These are phyloP conservation scores for Blastocladiella britannica DNA, from an alignment of 192 early-diverging fungal genomes.

Conservation along the genomic window DNA sequence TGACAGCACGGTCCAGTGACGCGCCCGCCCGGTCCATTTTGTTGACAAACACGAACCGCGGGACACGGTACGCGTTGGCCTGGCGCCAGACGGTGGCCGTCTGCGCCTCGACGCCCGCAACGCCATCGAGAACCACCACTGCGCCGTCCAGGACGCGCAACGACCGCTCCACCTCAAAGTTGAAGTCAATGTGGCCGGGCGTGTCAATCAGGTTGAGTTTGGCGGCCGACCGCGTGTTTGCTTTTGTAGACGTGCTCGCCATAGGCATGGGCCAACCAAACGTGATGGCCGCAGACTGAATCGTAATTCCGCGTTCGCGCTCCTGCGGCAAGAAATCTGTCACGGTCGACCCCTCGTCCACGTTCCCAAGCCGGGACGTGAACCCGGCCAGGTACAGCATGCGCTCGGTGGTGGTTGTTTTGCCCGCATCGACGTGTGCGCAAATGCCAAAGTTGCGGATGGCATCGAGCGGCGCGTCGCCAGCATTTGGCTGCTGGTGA, in stretches of 20 bases:
- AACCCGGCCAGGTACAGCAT: slow-evolving; percentile 91
- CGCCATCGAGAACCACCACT: slow-evolving; percentile 78
- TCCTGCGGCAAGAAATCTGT: slow-evolving; percentile 82
- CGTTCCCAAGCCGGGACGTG: slow-evolving; percentile 69
- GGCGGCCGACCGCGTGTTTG: slow-evolving; percentile 39
- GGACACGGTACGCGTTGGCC: slow-evolving; percentile 56
- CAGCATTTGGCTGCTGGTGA: too few species aligned
- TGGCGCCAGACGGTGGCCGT: slow-evolving; percentile 89
- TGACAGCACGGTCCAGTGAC: slow-evolving; percentile 30
- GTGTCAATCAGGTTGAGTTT: slow-evolving; percentile 88
- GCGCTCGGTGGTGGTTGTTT: slow-evolving; percentile 92
- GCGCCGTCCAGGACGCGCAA: slow-evolving; percentile 87
- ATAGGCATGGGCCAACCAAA: slow-evolving; percentile 37
- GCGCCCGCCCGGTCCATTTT: slow-evolving; percentile 86
- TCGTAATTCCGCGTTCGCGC: slow-evolving; percentile 83
- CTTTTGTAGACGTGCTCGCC: too few species aligned
- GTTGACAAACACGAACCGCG: slow-evolving; percentile 78
- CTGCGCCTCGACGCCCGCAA: slow-evolving; percentile 91
- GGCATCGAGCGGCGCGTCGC: too few species aligned
- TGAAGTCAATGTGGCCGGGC: slow-evolving; percentile 90
- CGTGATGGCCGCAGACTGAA: slow-evolving; percentile 78
- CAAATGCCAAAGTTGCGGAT: slow-evolving; percentile 85
- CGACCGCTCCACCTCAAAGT: slow-evolving; percentile 80
- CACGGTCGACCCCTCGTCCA: slow-evolving; percentile 80
- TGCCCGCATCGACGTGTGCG: slow-evolving; percentile 93